phyloP scores from a whole-genome alignment of 345 rosid species.

The sweet orange (Citrus sinensis) region DNA sequence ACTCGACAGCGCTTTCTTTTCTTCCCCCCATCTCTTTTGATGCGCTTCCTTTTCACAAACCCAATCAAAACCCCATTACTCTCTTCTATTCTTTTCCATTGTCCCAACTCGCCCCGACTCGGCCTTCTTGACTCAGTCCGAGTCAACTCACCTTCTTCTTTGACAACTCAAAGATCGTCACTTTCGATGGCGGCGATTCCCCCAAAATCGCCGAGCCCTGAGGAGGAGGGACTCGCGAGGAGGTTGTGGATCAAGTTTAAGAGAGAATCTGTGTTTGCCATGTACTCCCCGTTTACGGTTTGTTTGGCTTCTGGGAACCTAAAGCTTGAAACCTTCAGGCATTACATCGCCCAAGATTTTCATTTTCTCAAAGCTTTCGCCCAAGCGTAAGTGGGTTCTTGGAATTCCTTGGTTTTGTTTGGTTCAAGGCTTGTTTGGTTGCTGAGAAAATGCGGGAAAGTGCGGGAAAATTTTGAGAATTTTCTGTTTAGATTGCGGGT shows the following conservation, averaged over 20 bases:
- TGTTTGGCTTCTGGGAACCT: slow-evolving; percentile 81
- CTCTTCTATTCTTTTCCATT: slow-evolving; percentile 7
- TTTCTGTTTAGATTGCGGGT: background rate
- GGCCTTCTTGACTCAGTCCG: slow-evolving; percentile 17
- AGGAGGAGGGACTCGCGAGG: slow-evolving; percentile 57
- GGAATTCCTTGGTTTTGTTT: background rate
- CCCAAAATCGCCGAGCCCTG: slow-evolving; percentile 20
- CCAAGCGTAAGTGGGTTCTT: slow-evolving; percentile 65
- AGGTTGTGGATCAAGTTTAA: slow-evolving; percentile 73
- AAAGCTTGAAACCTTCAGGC: slow-evolving; percentile 61
- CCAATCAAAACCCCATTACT: slow-evolving; percentile 27
- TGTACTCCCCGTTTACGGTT: slow-evolving; percentile 73
- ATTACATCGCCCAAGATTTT: slow-evolving; percentile 77
- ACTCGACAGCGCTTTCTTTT: background rate
- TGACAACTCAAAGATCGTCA: slow-evolving; percentile 30
- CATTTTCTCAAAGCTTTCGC: slow-evolving; percentile 86
- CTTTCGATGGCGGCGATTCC: slow-evolving; percentile 39
- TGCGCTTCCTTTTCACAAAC: slow-evolving; percentile 34
- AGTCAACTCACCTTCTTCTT: slow-evolving; percentile 1
- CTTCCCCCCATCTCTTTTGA: slow-evolving; percentile 11
- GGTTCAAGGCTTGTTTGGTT: slow-evolving; percentile 7
- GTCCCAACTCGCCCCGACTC: slow-evolving; percentile 16
- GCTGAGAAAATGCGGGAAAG: slow-evolving; percentile 9
- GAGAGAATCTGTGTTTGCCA: slow-evolving; percentile 59
- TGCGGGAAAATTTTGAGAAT: background rate